Conservation (phyloP, 2,329 filamentous ascomycete species). For the Scleromitrula shiraiana region DNA sequence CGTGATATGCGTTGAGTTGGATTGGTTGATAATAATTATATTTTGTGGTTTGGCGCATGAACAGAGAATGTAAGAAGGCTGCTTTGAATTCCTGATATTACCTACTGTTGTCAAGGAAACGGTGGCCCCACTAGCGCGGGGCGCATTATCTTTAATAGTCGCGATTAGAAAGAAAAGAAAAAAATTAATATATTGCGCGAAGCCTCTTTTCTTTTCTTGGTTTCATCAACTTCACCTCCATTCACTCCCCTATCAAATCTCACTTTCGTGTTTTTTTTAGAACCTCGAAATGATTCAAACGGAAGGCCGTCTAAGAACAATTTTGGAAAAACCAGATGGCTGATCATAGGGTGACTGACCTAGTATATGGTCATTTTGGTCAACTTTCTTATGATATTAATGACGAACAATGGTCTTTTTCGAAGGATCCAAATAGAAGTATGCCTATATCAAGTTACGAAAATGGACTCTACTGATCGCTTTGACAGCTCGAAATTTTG, state of each 20-base stretch:
- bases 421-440: constrained; percentile 18
- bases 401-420: constrained; percentile 27
- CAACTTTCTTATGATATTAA: constrained; percentile 36
- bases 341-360: constrained; percentile 35
- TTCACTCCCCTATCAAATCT: no score
- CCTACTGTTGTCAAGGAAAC: constrained; percentile 6
- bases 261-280: background rate
- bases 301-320: constrained; percentile 12
- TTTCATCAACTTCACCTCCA: background rate
- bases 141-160: background rate
- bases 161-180: background rate
- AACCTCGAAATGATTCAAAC: constrained; percentile 22
- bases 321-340: constrained; percentile 30
- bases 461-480: constrained; percentile 7
- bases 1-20: background rate
- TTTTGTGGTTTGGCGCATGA: background rate
- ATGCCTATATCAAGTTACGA: background rate
- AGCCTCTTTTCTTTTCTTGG: background rate
- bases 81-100: background rate
- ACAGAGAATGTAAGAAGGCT: no score
- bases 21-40: background rate
- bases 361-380: constrained; percentile 47
- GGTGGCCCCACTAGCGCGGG: background rate
- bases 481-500: constrained; percentile 16
- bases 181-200: background rate